Evolutionary conservation across 805 yeast species (phyloP).

Genomic region (Candida succiphila): DNA sequence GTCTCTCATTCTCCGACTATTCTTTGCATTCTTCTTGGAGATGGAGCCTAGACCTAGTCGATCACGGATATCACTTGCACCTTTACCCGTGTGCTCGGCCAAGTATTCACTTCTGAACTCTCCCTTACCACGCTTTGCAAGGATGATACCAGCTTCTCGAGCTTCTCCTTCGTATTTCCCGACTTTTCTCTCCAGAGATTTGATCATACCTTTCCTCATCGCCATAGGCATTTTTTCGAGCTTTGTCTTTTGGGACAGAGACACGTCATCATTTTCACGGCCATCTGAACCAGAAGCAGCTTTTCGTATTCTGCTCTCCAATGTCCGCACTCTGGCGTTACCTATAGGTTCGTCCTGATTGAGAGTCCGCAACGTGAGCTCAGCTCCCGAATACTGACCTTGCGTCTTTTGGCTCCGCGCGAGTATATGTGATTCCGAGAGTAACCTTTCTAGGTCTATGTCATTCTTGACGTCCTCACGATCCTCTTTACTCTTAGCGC

Average conservation of each 20-base stretch:
- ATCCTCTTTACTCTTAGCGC: slow-evolving; percentile 25
- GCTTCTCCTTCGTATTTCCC: slow-evolving; percentile 66
- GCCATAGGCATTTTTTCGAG: slow-evolving; percentile 83
- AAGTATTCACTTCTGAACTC: slow-evolving; percentile 42
- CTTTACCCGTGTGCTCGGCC: slow-evolving; percentile 28
- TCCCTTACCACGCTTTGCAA: slow-evolving; percentile 62
- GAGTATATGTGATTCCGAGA: slow-evolving; percentile 63
- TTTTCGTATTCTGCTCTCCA: slow-evolving; percentile 45
- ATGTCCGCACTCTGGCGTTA: slow-evolving; percentile 54
- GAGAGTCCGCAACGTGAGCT: slow-evolving; percentile 50
- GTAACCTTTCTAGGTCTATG: slow-evolving; percentile 58
- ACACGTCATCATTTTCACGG: slow-evolving; percentile 7
- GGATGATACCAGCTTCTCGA: slow-evolving; percentile 80
- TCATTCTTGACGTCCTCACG: slow-evolving; percentile 57
- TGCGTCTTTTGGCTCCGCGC: slow-evolving; percentile 28
- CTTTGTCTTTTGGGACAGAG: slow-evolving; percentile 16
- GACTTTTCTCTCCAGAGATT: slow-evolving; percentile 41
- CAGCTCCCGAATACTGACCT: slow-evolving; percentile 57
- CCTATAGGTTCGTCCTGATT: slow-evolving; percentile 59
- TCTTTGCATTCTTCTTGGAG: slow-evolving; percentile 12
- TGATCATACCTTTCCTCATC: slow-evolving; percentile 76
- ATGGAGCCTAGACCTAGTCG: slow-evolving; percentile 37
- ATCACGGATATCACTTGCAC: slow-evolving; percentile 39
- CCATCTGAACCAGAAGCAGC: slow-evolving; percentile 37
- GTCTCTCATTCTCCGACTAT: slow-evolving; percentile 42